Evolutionary conservation across 1,284 basidiomycete genomes (phyloP).

Genomic region (Thelephora terrestris): DNA sequence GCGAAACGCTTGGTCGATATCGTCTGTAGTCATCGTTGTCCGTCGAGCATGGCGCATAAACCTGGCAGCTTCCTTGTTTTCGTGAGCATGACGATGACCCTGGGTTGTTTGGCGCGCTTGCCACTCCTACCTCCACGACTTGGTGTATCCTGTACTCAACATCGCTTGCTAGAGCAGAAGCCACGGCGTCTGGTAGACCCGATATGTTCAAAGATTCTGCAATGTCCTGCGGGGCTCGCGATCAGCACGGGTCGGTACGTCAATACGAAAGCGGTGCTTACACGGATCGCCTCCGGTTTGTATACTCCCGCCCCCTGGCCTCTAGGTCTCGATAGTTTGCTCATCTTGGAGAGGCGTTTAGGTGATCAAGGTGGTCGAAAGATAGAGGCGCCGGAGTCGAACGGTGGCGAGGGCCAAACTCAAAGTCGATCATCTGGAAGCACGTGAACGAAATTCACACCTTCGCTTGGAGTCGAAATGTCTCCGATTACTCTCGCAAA

Average conservation of each 20-base stretch:
- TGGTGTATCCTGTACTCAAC: constrained; percentile 96
- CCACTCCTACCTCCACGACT: constrained; percentile 64
- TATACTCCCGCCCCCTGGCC: constrained; percentile 47
- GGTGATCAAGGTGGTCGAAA: background rate
- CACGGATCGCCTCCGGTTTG: constrained; percentile 58
- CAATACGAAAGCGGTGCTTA: constrained; percentile 15
- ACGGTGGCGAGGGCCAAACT: no score
- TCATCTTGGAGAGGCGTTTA: constrained; percentile 25
- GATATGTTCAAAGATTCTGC: constrained; percentile 83
- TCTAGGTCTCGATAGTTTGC: constrained; percentile 35
- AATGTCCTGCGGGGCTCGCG: constrained; percentile 56
- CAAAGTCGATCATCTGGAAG: no score
- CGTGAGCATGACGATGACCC: no score
- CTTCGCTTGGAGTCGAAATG: no score
- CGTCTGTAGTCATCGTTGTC: constrained; percentile 77
- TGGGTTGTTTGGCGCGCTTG: constrained; percentile 4
- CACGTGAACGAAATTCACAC: no score
- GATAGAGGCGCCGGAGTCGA: no score
- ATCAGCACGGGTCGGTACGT: background rate
- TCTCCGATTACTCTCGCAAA: no score
- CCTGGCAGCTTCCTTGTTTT: constrained; percentile 76
- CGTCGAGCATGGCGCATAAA: constrained; percentile 94
- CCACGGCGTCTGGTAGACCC: constrained; percentile 73
- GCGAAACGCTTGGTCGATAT: constrained; percentile 90
- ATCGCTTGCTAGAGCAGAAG: constrained; percentile 85